Evolutionary conservation across 179 eudicot genomes (phyloP), one percentile per base, ranked within the genome.

Genomic region (Carnegiea gigantea): DNA sequence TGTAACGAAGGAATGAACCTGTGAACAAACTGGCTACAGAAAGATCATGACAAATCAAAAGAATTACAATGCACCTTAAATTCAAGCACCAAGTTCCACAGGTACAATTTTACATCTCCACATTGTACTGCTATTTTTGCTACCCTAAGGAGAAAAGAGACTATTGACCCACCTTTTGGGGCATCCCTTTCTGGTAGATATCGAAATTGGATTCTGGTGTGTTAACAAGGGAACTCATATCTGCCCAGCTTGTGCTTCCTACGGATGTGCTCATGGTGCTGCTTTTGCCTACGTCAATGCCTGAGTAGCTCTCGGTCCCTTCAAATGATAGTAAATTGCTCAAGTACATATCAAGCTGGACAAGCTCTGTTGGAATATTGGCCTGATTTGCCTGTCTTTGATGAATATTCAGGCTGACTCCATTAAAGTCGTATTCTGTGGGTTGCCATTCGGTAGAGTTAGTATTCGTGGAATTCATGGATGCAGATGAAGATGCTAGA

Each of bases 161-260:
- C 87, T 82, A 60, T 54, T 70, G 79, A 59, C 77, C 77, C 62
- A 54, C 70, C 36, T 78, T 78, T 64, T 83, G 83, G 54, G 83
- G 75, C 76, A 80, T 75, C 60, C 83, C 82, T 33, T 54, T 77
- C 62, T 83, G 80, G 57, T 78, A 83, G 12, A 80, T 80, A 18
- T 86, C 86, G 18, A 86, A 77, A 57, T 73, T 79, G n/a, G 88
- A 86, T 17, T 74, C 86, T 23, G 87, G 85, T n/a, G 88, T 82
- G 53, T 85, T 82, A 9, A 83, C 88, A 57, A 85, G 53, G 51
- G 86, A 86, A 75, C 79, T 80, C 75, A 83, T 81, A 33, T 86
- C 90, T 23, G 84, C 88, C 88, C 88, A 88, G 64, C 84, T 86
- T 6, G 81, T 76, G 44, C 86, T 88, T 26, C 85, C 89, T 60